Percentiles rank a stretch among this genome's conserved stretches.
phyloP scores from a whole-genome alignment of 805 yeast species.

The Nakazawaea anatomiae region DNA sequence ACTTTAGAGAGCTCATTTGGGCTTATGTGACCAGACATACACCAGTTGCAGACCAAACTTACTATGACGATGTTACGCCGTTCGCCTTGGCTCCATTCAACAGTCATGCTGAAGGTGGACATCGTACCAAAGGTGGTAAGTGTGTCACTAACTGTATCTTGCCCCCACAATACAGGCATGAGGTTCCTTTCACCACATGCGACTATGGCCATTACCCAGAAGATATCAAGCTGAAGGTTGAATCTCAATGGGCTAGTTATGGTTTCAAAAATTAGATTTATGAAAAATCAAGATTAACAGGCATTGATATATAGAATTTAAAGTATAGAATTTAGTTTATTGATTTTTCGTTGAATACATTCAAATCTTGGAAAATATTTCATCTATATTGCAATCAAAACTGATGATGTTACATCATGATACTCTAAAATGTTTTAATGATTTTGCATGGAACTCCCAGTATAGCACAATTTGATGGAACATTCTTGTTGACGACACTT shows the following conservation, averaged over 20 bases:
- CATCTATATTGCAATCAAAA: no score
- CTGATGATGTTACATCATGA: not conserved
- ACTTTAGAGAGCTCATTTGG: constrained; percentile 21
- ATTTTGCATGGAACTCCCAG: constrained; percentile 62
- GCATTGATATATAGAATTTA: not conserved
- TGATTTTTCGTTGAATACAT: no score
- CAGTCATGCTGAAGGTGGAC: constrained; percentile 12
- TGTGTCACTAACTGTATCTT: constrained; percentile 21
- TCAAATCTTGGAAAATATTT: no score
- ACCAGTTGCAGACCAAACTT: constrained; percentile 18
- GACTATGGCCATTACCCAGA: constrained; percentile 13
- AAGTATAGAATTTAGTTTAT: no score
- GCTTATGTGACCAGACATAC: constrained; percentile 23
- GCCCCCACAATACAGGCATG: constrained; percentile 15
- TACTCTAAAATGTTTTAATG: not conserved
- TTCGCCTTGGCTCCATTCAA: constrained; percentile 23
- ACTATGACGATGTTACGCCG: constrained; percentile 15
- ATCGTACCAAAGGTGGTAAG: constrained; percentile 18
- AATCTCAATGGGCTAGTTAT: not conserved
- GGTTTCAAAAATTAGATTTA: not conserved
- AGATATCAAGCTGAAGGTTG: not conserved
- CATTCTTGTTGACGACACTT: constrained; percentile 51
- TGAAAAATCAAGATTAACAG: not conserved
- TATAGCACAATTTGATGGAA: constrained; percentile 49
- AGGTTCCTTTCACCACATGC: constrained; percentile 17